Evolutionary conservation across 2,329 filamentous ascomycete genomes (phyloP).

Genomic region (Venturia carpophila): DNA sequence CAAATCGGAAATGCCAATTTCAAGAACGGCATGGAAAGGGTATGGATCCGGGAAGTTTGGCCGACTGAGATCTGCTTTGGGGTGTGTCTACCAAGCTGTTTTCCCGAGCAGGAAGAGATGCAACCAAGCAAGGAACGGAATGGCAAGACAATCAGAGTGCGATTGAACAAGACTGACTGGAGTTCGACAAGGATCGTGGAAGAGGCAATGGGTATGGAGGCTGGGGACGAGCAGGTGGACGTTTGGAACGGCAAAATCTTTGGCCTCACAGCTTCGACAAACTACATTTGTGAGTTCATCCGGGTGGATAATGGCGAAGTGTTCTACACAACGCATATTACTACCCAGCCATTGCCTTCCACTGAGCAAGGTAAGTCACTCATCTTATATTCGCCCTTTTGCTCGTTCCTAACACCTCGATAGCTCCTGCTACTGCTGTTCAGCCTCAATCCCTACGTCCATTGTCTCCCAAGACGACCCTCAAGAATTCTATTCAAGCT

Average conservation of each 20-base stretch:
- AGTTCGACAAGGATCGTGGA: slow-evolving; percentile 63
- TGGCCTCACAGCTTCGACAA: slow-evolving; percentile 62
- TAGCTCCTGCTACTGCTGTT: slow-evolving; percentile 36
- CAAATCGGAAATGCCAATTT: slow-evolving; percentile 70
- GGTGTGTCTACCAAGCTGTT: slow-evolving; percentile 55
- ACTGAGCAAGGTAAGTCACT: slow-evolving; percentile 47
- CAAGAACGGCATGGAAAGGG: slow-evolving; percentile 59
- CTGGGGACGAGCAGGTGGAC: slow-evolving; percentile 39
- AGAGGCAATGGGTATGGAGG: slow-evolving; percentile 40
- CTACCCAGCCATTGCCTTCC: slow-evolving; percentile 54
- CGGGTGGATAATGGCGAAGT: slow-evolving; percentile 57
- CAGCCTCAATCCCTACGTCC: slow-evolving; percentile 59
- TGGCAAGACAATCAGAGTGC: slow-evolving; percentile 69
- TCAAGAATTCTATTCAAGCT: slow-evolving; percentile 67
- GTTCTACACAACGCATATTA: slow-evolving; percentile 64
- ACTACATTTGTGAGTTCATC: slow-evolving; percentile 72
- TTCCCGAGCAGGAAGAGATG: slow-evolving; percentile 33
- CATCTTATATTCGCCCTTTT: slow-evolving; percentile 19
- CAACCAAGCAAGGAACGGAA: slow-evolving; percentile 25
- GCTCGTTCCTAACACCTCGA: slow-evolving; percentile 18
- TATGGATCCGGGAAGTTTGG: slow-evolving; percentile 75
- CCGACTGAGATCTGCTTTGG: slow-evolving; percentile 71
- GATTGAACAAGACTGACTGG: slow-evolving; percentile 72
- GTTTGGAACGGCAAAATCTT: slow-evolving; percentile 64
- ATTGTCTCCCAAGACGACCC: slow-evolving; percentile 67